Evolutionary conservation across 129 eudicot genomes (phyloP).

Genomic region (Erigeron canadensis): DNA sequence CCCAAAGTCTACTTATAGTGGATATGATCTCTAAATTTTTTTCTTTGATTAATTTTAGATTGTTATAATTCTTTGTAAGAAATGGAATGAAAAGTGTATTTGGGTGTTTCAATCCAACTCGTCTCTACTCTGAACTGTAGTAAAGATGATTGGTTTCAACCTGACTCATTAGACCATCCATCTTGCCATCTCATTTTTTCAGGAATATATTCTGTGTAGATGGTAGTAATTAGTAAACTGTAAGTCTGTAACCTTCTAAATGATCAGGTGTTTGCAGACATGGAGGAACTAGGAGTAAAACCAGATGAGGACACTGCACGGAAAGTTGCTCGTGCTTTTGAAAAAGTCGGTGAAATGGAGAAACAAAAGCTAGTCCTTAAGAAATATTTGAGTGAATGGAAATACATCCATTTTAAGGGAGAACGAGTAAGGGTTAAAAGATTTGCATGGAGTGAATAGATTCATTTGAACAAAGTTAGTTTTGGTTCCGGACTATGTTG

Average conservation of each 20-base stretch:
- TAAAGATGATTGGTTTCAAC: background rate
- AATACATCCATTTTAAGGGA: slow-evolving; percentile 88
- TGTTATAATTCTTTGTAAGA: background rate
- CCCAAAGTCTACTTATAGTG: background rate
- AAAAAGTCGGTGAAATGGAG: slow-evolving; percentile 54
- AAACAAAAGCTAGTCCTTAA: slow-evolving; percentile 46
- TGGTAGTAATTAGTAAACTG: too few species aligned
- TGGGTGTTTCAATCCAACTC: background rate
- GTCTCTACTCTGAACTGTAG: background rate
- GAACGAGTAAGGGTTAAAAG: slow-evolving; percentile 78
- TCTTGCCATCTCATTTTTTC: background rate
- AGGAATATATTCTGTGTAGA: background rate
- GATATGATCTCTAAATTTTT: background rate
- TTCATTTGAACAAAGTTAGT: too few species aligned
- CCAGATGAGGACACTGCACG: slow-evolving; percentile 84
- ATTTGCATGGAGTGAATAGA: slow-evolving; percentile 26
- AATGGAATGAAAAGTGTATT: background rate
- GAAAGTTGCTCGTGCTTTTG: slow-evolving; percentile 72
- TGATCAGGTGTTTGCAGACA: slow-evolving; percentile 85
- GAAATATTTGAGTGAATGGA: slow-evolving; percentile 69
- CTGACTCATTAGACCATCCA: background rate
- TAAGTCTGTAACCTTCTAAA: slow-evolving; percentile 15
- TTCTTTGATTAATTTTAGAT: background rate
- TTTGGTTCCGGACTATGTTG: too few species aligned
- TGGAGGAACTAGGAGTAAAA: slow-evolving; percentile 96